Evolutionary conservation across 192 early-diverging fungal species (phyloP).

Genomic region (Coemansia sp.): DNA sequence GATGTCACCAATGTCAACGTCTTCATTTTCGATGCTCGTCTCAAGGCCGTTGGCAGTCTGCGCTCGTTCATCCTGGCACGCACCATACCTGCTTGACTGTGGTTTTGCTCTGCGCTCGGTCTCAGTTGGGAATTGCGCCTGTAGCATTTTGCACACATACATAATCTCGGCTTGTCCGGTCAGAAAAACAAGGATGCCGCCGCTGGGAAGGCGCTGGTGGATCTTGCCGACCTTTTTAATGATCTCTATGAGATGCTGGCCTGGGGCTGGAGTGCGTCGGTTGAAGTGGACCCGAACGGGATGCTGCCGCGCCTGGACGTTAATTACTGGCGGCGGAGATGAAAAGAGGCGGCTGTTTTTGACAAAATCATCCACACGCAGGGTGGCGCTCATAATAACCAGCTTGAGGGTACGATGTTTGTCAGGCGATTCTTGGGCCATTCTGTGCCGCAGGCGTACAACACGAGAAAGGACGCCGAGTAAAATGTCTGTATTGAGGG

Average conservation of each 20-base stretch:
- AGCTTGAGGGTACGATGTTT: conserved; percentile 78
- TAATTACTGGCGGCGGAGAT: conserved; percentile 79
- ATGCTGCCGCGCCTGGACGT: conserved; percentile 90
- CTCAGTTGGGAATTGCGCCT: conserved; percentile 66
- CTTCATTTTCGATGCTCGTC: conserved; percentile 57
- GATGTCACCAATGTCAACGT: conserved; percentile 54
- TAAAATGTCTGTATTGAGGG: conserved; percentile 95
- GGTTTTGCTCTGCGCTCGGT: conserved; percentile 21
- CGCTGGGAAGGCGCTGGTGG: conserved; percentile 87
- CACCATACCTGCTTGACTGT: conserved; percentile 1
- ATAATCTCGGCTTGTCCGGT: conserved; percentile 95
- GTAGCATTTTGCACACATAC: conserved; percentile 73
- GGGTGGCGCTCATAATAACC: conserved; percentile 98
- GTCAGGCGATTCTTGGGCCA: conserved; percentile 25
- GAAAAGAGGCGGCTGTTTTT: conserved; percentile 81
- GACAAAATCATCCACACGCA: conserved; percentile 96
- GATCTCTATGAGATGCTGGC: conserved; percentile 87
- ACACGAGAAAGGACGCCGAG: conserved; percentile 96
- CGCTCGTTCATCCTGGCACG: conserved; percentile 5
- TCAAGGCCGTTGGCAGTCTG: conserved; percentile 47
- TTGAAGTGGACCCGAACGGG: conserved; percentile 91
- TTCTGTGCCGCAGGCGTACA: conserved; percentile 72
- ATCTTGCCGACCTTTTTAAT: conserved; percentile 94
- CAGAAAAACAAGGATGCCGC: conserved; percentile 94
- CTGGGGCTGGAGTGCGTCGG: conserved; percentile 76